Base-by-base conservation (phyloP, 73 alveolate species). In the Paramecium primaurelia region DNA sequence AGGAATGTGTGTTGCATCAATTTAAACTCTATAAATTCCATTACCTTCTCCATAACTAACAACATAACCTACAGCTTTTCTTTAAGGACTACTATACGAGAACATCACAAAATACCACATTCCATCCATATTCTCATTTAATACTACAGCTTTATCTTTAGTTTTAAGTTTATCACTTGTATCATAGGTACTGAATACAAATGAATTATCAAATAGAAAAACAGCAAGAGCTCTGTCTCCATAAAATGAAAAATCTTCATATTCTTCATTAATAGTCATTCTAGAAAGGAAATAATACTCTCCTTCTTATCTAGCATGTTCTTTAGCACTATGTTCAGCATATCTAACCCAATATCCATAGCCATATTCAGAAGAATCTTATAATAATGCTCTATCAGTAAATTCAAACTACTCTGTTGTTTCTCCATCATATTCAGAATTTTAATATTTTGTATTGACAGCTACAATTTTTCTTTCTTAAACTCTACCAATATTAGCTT, bases 151-250 rank as follows among this genome's bases (percentile, higher is more conserved):
- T 11, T 40, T 47, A 44, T 42, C 91, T 12, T 32, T 26, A 44
- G 47, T 80, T 22, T 80, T 80, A 10, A 32, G 47, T 49, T 47
- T 80, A 0, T 80, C 91, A 45, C n/a, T 45, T 22, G 58, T 32
- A 12, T 80, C 91, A 49, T 80, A 80, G 4, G 91, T 80, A 47
- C 64, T 49, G 14, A 80, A 80, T 49, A 80, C 91, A 25, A 80
- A 80, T 9, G 44, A 45, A 28, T 80, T 80, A 25, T 80, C 71
- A 26, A 44, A 26, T 36, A 80, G 26, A 44, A 80, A 80, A 18
- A 80, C 58, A 40, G 91, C 77, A n/a, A 80, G 49, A n/a, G 91
- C 58, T 80, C 91, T 80, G 34, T 80, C 91, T 20, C 91, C 91
- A 45, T 80, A 80, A 14, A 42, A 26, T 40, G 91, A 34, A 11